Percentiles rank a stretch among this genome's conserved stretches.
These are phyloP conservation scores for Spencermartinsiella europaea DNA, from an alignment of 805 yeast genomes.

Conservation along the genomic window DNA sequence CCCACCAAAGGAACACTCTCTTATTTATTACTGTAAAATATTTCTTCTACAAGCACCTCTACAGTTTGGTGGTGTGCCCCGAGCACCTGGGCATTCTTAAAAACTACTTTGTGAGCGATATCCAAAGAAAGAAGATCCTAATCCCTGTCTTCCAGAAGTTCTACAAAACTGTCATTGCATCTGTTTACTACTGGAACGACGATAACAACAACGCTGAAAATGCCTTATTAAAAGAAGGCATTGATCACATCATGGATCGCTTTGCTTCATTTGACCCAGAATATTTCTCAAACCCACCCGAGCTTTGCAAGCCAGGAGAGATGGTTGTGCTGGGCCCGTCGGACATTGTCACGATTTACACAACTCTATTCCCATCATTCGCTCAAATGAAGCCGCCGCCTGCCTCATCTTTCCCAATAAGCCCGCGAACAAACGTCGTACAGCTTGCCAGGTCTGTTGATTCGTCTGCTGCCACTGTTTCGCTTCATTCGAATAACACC, in stretches of 20 bases:
- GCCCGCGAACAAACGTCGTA: neutral
- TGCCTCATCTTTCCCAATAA: slow-evolving; percentile 3
- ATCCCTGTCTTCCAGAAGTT: slow-evolving; percentile 15
- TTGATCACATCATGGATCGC: slow-evolving; percentile 13
- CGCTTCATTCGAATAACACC: slow-evolving; percentile 2
- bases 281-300: slow-evolving; percentile 1
- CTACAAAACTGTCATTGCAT: slow-evolving; percentile 10
- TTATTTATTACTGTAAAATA: slow-evolving; percentile 18
- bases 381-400: slow-evolving; percentile 4
- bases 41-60: slow-evolving; percentile 17
- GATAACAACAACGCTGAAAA: slow-evolving; percentile 4
- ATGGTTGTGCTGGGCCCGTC: slow-evolving; percentile 28
- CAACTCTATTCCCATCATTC: slow-evolving; percentile 23
- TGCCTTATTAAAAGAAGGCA: slow-evolving; percentile 3
- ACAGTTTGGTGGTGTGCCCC: slow-evolving; percentile 18
- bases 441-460: neutral
- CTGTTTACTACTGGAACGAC: slow-evolving; percentile 11
- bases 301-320: slow-evolving; percentile 7
- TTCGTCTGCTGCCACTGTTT: slow-evolving; percentile 1
- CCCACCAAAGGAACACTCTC: slow-evolving; percentile 7
- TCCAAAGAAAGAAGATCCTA: slow-evolving; percentile 21
- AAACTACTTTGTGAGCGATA: slow-evolving; percentile 20
- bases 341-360: slow-evolving; percentile 27
- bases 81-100: slow-evolving; percentile 21
- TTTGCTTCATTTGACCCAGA: slow-evolving; percentile 7